These are phyloP conservation scores for Gautieria morchelliformis DNA, from an alignment of 768 basidiomycete species.

Conservation along the genomic window DNA sequence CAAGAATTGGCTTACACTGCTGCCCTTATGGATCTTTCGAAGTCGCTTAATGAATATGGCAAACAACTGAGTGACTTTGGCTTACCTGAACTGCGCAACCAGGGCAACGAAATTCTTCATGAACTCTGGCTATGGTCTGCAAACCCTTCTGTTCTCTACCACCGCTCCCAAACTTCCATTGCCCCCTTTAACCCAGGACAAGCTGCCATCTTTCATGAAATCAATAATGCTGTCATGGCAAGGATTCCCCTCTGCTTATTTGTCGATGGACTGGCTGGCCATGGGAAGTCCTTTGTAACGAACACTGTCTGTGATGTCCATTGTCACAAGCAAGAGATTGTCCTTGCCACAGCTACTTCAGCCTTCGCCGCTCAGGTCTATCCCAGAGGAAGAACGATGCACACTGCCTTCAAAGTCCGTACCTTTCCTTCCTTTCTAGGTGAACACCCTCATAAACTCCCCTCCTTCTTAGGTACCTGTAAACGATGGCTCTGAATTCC, in stretches of 20 bases:
- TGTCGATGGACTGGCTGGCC: too few relatives aligned
- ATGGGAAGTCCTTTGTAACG: slow-evolving; percentile 31
- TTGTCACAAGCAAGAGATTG: slow-evolving; percentile 20
- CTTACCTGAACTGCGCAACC: too few relatives aligned
- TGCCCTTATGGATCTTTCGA: slow-evolving; percentile 16
- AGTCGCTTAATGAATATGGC: slow-evolving; percentile 18
- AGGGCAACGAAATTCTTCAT: slow-evolving; percentile 17
- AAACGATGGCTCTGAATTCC: slow-evolving; percentile 22
- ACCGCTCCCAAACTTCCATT: slow-evolving; percentile 9
- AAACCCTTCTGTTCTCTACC: slow-evolving; percentile 4
- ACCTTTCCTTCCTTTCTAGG: background rate
- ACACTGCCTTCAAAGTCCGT: slow-evolving; percentile 29
- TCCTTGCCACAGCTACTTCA: slow-evolving; percentile 29
- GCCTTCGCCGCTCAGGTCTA: too few relatives aligned
- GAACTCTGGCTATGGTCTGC: slow-evolving; percentile 20
- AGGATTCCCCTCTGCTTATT: too few relatives aligned
- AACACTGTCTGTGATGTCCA: slow-evolving; percentile 25
- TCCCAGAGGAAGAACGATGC: slow-evolving; percentile 28
- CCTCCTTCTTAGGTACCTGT: slow-evolving; percentile 22
- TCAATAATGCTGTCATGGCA: too few relatives aligned
- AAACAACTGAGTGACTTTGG: too few relatives aligned
- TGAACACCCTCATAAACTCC: background rate
- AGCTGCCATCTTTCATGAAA: slow-evolving; percentile 13
- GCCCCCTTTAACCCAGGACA: slow-evolving; percentile 18
- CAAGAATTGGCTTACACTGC: too few relatives aligned